A percentile compares a stretch with the other conserved stretches of the same genome.
Conservation (phyloP, 192 early-diverging fungal species). For the Cetraspora pellucida region DNA sequence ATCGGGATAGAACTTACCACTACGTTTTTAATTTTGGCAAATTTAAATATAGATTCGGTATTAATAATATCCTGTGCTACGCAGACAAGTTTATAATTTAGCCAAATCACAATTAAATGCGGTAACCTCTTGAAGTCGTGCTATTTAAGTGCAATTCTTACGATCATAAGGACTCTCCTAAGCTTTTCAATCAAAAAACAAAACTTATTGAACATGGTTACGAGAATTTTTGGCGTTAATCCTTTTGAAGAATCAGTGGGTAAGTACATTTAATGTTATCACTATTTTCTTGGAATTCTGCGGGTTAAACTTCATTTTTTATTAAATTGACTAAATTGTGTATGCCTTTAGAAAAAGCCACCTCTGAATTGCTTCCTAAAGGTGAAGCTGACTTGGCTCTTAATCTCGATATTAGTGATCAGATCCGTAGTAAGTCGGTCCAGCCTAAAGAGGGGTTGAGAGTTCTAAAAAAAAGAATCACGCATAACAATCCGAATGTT, state of each 20-base stretch:
- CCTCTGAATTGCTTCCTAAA: constrained; percentile 85
- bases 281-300: neutral
- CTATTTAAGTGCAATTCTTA: too few relatives aligned
- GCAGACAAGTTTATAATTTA: too few relatives aligned
- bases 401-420: constrained; percentile 91
- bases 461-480: constrained; percentile 77
- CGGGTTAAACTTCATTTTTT: neutral
- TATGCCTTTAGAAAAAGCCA: constrained; percentile 68
- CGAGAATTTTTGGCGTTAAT: constrained; percentile 37
- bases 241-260: constrained; percentile 50
- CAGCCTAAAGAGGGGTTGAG: constrained; percentile 73
- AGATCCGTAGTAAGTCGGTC: constrained; percentile 84
- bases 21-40: too few relatives aligned
- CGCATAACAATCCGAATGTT: constrained; percentile 94
- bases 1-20: too few relatives aligned
- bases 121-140: too few relatives aligned
- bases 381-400: constrained; percentile 83
- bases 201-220: constrained; percentile 24
- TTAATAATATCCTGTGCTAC: too few relatives aligned
- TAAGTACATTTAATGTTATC: constrained; percentile 30
- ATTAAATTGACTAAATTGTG: neutral
- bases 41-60: too few relatives aligned
- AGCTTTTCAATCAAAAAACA: too few relatives aligned
- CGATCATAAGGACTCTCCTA: too few relatives aligned
- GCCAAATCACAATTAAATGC: too few relatives aligned